Conservation (phyloP, 352 stramenopile species). For the Pythium phragmitis region DNA sequence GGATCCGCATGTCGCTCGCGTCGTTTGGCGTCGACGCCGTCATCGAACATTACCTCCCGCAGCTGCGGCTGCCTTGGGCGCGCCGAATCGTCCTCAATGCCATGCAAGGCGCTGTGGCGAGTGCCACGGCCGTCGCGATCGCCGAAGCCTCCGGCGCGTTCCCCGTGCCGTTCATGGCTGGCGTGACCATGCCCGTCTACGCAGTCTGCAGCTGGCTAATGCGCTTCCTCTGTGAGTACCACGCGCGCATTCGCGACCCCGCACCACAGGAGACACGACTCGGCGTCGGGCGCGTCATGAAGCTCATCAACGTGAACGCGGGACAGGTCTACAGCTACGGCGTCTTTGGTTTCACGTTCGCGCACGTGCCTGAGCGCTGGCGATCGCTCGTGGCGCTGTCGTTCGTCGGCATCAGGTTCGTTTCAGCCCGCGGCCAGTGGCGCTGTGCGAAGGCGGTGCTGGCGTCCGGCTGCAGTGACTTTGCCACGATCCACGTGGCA, state of each 20-base stretch:
- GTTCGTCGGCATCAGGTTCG: background rate
- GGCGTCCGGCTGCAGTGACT: background rate
- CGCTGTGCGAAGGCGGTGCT: background rate
- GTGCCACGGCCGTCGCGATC: background rate
- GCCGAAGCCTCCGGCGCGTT: background rate
- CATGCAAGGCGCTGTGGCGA: background rate
- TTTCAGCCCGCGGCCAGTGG: background rate
- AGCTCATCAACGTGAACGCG: background rate
- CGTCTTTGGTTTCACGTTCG: background rate
- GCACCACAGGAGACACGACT: background rate
- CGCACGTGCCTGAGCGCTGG: background rate
- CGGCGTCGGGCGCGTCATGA: background rate
- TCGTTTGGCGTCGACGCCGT: background rate
- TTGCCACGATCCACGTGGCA: slow-evolving; percentile 3
- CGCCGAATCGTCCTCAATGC: background rate
- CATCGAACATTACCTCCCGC: background rate
- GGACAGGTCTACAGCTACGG: background rate
- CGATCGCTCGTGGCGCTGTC: background rate
- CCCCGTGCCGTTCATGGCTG: slow-evolving; percentile 6
- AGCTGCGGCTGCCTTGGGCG: background rate
- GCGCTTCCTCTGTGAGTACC: background rate
- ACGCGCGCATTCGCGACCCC: background rate
- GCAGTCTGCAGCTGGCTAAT: slow-evolving; percentile 2
- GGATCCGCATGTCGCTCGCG: background rate
- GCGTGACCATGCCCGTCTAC: slow-evolving; percentile 1